phyloP scores from a whole-genome alignment of 2,329 filamentous ascomycete genomes.

The Teratosphaeria gauchensis region DNA sequence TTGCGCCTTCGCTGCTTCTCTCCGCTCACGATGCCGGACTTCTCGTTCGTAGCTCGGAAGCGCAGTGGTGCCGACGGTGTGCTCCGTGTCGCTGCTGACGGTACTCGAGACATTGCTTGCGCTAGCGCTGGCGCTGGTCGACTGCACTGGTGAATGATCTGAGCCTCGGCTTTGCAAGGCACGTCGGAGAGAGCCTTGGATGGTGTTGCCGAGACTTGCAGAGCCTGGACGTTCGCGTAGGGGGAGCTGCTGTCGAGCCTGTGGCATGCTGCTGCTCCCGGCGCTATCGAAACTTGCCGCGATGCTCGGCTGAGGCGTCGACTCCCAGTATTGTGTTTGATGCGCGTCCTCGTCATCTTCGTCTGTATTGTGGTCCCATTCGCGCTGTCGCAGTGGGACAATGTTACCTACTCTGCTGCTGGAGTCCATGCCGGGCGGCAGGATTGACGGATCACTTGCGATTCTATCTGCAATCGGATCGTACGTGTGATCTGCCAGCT shows the following conservation, averaged over 20 bases:
- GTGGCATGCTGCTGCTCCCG: constrained; percentile 4
- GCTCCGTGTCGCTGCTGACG: constrained; percentile 26
- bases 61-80: constrained; percentile 18
- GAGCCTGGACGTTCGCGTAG: constrained; percentile 14
- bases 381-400: constrained; percentile 1
- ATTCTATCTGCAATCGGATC: constrained; percentile 18
- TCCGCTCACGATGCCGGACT: constrained; percentile 22
- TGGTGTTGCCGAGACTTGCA: constrained; percentile 12
- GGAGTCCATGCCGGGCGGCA: constrained; percentile 21
- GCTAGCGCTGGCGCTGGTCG: constrained; percentile 13
- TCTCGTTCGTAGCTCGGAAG: constrained; percentile 27
- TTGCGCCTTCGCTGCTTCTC: constrained; percentile 17
- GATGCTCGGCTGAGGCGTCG: constrained; percentile 4
- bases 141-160: constrained; percentile 5
- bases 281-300: constrained; percentile 4
- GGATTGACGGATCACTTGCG: constrained; percentile 19
- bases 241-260: background rate
- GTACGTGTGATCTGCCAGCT: constrained; percentile 8
- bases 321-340: constrained; percentile 1
- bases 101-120: constrained; percentile 22
- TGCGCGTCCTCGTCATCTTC: constrained; percentile 12
- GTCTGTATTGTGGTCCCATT: constrained; percentile 12
- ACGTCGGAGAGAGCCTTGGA: constrained; percentile 11
- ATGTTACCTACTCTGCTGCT: constrained; percentile 9
- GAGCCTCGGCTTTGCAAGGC: constrained; percentile 8